phyloP scores from a whole-genome alignment of 2,329 filamentous ascomycete species.

The Pseudogymnoascus destructans region DNA sequence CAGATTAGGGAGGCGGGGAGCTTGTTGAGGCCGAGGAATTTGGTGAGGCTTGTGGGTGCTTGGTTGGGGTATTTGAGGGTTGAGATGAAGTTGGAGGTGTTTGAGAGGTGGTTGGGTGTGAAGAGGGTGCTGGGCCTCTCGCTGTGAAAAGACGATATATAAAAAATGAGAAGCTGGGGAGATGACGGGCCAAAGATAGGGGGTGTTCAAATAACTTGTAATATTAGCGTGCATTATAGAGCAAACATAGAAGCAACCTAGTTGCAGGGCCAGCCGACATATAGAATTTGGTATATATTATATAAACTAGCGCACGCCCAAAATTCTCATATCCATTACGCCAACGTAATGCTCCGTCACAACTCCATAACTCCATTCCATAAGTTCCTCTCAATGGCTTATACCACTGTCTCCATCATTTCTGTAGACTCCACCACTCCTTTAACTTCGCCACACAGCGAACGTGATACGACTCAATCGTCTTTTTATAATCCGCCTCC shows the following conservation, averaged over 20 bases:
- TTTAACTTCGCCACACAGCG: neutral
- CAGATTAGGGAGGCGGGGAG: conserved; percentile 40
- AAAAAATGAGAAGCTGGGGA: neutral
- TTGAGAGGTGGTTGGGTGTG: conserved; percentile 46
- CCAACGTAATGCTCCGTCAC: neutral
- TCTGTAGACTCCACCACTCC: neutral
- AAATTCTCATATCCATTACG: neutral
- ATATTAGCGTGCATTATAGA: conserved; percentile 6
- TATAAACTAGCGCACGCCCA: neutral
- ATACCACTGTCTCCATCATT: no score
- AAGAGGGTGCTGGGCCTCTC: conserved; percentile 34
- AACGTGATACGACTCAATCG: neutral
- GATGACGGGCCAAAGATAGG: neutral
- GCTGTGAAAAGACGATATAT: neutral
- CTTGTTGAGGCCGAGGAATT: conserved; percentile 45
- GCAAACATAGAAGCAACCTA: conserved; percentile 1
- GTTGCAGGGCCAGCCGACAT: neutral
- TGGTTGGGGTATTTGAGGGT: conserved; percentile 47
- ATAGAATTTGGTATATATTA: neutral
- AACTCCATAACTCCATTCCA: neutral
- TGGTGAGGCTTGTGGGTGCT: conserved; percentile 39
- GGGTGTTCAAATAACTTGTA: neutral
- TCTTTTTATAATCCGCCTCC: conserved; percentile 7
- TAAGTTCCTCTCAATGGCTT: neutral
- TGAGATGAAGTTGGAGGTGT: conserved; percentile 48